Evolutionary conservation across 208 protist species (phyloP), one percentile per base, ranked within the genome.

Genomic region (Angomonas deanei): DNA sequence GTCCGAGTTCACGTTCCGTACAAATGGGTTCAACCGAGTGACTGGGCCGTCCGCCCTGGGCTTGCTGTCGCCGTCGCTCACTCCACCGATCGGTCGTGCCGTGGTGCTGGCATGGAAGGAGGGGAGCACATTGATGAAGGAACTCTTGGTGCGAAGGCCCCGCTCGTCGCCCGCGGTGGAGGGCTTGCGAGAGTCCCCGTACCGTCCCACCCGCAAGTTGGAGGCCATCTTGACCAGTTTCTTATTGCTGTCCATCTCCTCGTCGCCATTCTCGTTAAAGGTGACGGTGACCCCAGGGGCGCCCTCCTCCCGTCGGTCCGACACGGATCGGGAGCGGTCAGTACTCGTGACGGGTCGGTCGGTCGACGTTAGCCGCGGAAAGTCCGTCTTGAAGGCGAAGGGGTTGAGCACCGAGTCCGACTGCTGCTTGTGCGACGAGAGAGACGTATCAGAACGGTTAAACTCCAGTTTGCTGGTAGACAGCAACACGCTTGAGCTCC

Each of bases 21-120:
- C 53, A 59, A 59, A 59, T 1, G 53, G 53, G 53, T 59, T 59
- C 17, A 59, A 4, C 11, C 53, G 26, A 23, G 42, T 23, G 42
- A n/a, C n/a, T n/a, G 23, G 13, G 28, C 2, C 53, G 3, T 59
- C 53, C 31, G 27, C 32, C 28, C 30, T 34, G 1, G 53, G 53
- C 53, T 30, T 42, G 17, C 28, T 24, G 15, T 11, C 15, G n/a
- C 24, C 26, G n/a, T 6, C 53, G 53, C 3, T 17, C 31, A 10
- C 30, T n/a, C 28, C n/a, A 21, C 50, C 27, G 50, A 11, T 56
- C 50, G 50, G 5, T 15, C 31, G n/a, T n/a, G 31, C 10, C 23
- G 50, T 6, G 5, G 19, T 15, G 19, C 50, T 8, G 36, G 36
- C 8, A 42, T 42, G 50, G 28, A 56, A 34, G 27, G 30, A 39